Evolutionary conservation across 2,329 filamentous ascomycete genomes (phyloP), one percentile per base, ranked within the genome.

Genomic region (Colletotrichum sansevieriae): DNA sequence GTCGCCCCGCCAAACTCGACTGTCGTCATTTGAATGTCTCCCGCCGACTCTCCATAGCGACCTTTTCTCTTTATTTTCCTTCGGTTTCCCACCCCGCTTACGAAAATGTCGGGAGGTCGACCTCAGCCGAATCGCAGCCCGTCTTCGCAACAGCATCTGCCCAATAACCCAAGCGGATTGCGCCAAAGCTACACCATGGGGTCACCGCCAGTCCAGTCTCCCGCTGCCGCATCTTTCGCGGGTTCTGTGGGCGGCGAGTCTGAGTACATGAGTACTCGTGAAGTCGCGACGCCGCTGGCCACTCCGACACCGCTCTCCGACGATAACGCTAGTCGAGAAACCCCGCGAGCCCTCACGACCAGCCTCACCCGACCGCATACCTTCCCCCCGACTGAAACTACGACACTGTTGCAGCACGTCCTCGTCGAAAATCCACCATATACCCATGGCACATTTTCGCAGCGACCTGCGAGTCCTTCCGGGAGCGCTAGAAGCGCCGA

Each of bases 361-460:
- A 9, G 29, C 73, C 70, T 55, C 51, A 39, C 58, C 20, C 70
- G 68, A 41, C 44, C 71, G 11, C 39, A 55, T 11, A 55, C 56
- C 8, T 62, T 18, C 5, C 72, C 37, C 43, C 72, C 79, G 8
- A 79, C 78, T 71, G 88, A 90, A 73, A 83, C 82, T 2, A 88
- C 87, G 1, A 82, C 85, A 2, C 78, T 90, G 29, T 80, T 88
- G 12, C 75, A 76, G 8, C 70, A 74, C 29, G 67, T 77, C 58
- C 72, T 78, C 46, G 72, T 73, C 64, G 78, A 82, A 43, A 78
- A 73, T 37, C 79, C 78, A 5, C 83, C 83, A 61, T 93, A 90
- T 81, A 85, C 87, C 74, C 91, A 96, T 80, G 93, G 92, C 73
- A 92, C 92, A 15, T 93, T 95, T 75, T 94, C 92, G 49, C 91